Base-by-base conservation (phyloP, 2,329 filamentous ascomycete genomes). In the Pseudonectria buxi region DNA sequence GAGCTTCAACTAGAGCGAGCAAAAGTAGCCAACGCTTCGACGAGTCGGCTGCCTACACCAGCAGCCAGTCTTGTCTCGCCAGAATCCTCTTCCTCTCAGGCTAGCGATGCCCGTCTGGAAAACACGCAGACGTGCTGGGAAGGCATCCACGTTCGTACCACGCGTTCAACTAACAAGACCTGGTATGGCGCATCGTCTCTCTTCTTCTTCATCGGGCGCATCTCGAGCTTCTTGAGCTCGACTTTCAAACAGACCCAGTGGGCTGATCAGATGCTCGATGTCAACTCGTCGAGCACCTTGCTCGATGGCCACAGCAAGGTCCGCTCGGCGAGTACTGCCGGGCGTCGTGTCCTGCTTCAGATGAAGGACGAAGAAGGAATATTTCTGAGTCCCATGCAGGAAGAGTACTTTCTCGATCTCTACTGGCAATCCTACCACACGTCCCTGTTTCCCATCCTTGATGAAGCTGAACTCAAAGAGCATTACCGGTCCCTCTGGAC, bases 401-500 rank as follows among this genome's bases (percentile, higher is more conserved):
- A 22, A 22, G 18, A 22, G 18, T 22, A 22, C 18, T 22, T 22
- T 22, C 18, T 22, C 18, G 18, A 22, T 22, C 18, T 22, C 5
- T 22, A 22, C 9, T 22, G 18, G 18, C 18, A 22, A 22, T 22
- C 18, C 18, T 22, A 22, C 9, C 18, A 22, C 9, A 22, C 18
- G 18, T 22, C 18, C 18, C 18, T 22, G 18, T 53, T 54, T 26
- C 62, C 60, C 3, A 59, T 72, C 9, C 38, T 72, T 3, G 59
- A 70, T 14, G 65, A 69, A 39, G 39, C 46, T 4, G 62, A 65
- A 24, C 71, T 72, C 38, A 60, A 55, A 32, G 55, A 55, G 7
- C 58, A 70, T 36, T 68, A 70, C 38, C 50, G 57, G 6, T 65
- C 62, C 1, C 51, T 71, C 7, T 68, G 64, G 61, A 49, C 36